These are phyloP conservation scores for Geotrichum candidum DNA, from an alignment of 1,139 yeast species.

Conservation along the genomic window DNA sequence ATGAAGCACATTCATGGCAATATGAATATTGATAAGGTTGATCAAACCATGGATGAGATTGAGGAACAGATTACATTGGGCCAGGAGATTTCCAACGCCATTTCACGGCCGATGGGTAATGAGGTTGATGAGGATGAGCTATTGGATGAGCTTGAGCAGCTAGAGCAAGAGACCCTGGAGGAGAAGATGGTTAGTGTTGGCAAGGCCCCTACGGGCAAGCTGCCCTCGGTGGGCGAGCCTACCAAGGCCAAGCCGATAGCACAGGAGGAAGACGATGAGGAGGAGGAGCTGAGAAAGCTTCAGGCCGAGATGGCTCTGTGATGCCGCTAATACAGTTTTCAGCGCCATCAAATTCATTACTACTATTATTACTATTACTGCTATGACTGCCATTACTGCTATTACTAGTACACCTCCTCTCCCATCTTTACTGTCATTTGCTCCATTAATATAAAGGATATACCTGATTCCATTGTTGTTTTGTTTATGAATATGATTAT, in stretches of 20 bases:
- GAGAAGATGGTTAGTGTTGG: constrained; percentile 50
- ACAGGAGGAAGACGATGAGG: constrained; percentile 78
- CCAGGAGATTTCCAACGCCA: constrained; percentile 93
- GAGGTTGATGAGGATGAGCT: constrained; percentile 78
- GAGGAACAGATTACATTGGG: constrained; percentile 94
- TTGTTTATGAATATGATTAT: constrained; percentile 7
- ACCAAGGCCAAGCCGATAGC: constrained; percentile 21
- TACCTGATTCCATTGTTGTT: constrained; percentile 6
- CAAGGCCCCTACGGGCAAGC: constrained; percentile 35
- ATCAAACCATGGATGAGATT: constrained; percentile 97
- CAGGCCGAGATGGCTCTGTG: constrained; percentile 94
- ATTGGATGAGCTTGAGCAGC: constrained; percentile 86
- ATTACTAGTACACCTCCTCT: neutral
- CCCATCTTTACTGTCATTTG: neutral
- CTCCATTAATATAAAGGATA: constrained; percentile 10
- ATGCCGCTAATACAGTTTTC: constrained; percentile 12
- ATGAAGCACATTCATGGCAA: constrained; percentile 96
- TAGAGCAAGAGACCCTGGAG: constrained; percentile 75
- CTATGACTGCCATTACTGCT: neutral
- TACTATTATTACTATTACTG: neutral
- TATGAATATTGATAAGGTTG: constrained; percentile 92
- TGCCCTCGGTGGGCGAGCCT: constrained; percentile 33
- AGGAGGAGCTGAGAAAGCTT: constrained; percentile 79
- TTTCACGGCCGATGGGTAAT: constrained; percentile 81
- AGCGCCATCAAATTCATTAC: neutral